These are phyloP conservation scores for Botrytis elliptica DNA, from an alignment of 2,329 filamentous ascomycete species.

Conservation along the genomic window DNA sequence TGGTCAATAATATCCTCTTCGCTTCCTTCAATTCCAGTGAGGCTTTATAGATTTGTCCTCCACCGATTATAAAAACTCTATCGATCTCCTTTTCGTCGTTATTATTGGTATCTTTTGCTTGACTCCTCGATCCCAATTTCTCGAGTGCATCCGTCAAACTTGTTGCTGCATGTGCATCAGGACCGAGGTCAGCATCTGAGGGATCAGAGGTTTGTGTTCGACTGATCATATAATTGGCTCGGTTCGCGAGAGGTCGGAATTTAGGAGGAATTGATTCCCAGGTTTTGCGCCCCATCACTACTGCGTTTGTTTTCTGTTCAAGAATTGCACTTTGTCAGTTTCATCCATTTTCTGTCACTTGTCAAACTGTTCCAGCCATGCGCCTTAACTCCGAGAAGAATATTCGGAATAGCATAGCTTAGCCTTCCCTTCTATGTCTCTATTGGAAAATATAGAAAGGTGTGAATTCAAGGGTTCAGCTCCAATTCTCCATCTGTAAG, in stretches of 20 bases:
- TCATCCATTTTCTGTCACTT: neutral
- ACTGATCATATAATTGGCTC: conserved; percentile 81
- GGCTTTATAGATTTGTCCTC: conserved; percentile 77
- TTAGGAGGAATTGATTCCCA: conserved; percentile 83
- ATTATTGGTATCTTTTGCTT: neutral
- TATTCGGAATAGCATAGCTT: neutral
- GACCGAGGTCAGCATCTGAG: neutral
- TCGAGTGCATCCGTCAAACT: neutral
- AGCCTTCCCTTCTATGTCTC: neutral
- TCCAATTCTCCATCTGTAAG: neutral
- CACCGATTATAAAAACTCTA: conserved; percentile 78
- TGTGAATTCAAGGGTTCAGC: neutral
- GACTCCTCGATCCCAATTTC: neutral
- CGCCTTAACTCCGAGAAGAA: no score
- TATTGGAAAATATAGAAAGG: neutral
- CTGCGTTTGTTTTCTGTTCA: conserved; percentile 56
- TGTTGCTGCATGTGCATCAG: neutral
- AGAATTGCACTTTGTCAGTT: neutral
- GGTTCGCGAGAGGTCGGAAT: conserved; percentile 75
- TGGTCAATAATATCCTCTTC: conserved; percentile 66
- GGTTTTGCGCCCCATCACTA: conserved; percentile 97
- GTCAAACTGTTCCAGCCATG: neutral
- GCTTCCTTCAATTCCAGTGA: conserved; percentile 61
- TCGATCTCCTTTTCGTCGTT: neutral
- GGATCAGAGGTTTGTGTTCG: neutral